Base-by-base conservation (phyloP, 805 yeast species). In the Yarrowia osloensis region DNA sequence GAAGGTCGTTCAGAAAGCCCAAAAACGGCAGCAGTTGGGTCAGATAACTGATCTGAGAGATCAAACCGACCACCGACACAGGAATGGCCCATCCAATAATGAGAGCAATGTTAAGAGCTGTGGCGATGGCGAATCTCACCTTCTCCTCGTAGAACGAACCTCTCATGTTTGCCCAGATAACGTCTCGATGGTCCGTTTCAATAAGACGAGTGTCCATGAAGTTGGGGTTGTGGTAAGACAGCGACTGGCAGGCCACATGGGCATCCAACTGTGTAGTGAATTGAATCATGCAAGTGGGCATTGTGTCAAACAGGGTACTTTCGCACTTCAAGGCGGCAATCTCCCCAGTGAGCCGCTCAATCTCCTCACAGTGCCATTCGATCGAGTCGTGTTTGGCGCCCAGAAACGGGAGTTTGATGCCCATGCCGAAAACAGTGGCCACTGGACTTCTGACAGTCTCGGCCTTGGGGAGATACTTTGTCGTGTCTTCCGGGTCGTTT, bases 41-140 rank as follows among this genome's bases (percentile, higher is more conserved):
- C 57, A 90, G 74, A 69, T 86, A 83, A 0, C 93, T 90, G 2
- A 88, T 79, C 71, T 91, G 97, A 0, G 96, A 85, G 0, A 92
- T 77, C 33, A 91, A 77, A 0, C 94, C 92, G 19, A 91, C 86
- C 68, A 89, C 81, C 0, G 96, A 91, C 0, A 91, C 94, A 0
- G 97, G 97, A 1, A 91, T 75, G 1, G 91, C 90, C 88, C 96
- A 92, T 1, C 85, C 84, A 21, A 85, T 46, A 77, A 88, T 86
- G 0, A 90, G 77, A 0, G 80, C 68, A 9, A 85, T 74, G 66
- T 86, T 80, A 17, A 84, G 40, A 3, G 82, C 55, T 29, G 81
- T 82, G 0, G 88, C 86, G 4, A 81, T 42, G 2, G 80, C 73
- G 17, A 78, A 76, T 72, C 86, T 81, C 0, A 81, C 24, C 19